Percentiles rank a stretch among this genome's conserved stretches.
phyloP scores from a whole-genome alignment of 495 filamentous ascomycete genomes.

The Astrocystis sublimbata region DNA sequence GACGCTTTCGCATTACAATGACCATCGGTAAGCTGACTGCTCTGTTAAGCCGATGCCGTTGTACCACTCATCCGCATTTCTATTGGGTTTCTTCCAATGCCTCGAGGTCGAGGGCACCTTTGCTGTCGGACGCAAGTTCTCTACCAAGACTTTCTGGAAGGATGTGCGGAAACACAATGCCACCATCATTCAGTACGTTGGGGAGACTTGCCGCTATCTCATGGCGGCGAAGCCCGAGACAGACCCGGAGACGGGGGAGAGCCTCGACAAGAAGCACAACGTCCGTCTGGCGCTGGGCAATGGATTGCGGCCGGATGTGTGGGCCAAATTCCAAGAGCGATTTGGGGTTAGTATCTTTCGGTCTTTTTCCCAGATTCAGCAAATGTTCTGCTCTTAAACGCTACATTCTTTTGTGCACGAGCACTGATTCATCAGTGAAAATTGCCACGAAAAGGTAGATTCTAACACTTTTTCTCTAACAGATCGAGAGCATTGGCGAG shows the following conservation, averaged over 20 bases:
- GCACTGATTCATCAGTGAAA: no score
- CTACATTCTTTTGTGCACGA: no score
- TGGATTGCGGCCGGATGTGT: conserved; percentile 88
- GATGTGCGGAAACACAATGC: conserved; percentile 72
- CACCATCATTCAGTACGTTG: conserved; percentile 91
- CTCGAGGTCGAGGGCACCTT: conserved; percentile 65
- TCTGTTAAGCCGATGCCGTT: conserved; percentile 77
- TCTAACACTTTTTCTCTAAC: no score
- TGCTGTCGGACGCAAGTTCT: conserved; percentile 78
- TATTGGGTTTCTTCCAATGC: conserved; percentile 66
- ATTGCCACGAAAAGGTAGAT: no score
- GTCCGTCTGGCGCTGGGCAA: conserved; percentile 88
- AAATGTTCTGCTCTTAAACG: no score
- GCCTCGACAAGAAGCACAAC: conserved; percentile 74
- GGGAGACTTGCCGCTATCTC: conserved; percentile 91
- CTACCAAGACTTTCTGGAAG: conserved; percentile 76
- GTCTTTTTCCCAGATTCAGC: no score
- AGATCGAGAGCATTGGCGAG: conserved; percentile 77
- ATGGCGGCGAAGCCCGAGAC: conserved; percentile 67
- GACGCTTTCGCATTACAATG: not conserved
- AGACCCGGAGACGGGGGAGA: conserved; percentile 65
- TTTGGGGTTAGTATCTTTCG: no score
- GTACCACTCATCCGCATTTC: conserved; percentile 81
- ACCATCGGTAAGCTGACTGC: conserved; percentile 17
- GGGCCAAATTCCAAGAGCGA: conserved; percentile 82